These are phyloP conservation scores for Hypoxylon sp. DNA, from an alignment of 2,329 filamentous ascomycete genomes.

Conservation along the genomic window DNA sequence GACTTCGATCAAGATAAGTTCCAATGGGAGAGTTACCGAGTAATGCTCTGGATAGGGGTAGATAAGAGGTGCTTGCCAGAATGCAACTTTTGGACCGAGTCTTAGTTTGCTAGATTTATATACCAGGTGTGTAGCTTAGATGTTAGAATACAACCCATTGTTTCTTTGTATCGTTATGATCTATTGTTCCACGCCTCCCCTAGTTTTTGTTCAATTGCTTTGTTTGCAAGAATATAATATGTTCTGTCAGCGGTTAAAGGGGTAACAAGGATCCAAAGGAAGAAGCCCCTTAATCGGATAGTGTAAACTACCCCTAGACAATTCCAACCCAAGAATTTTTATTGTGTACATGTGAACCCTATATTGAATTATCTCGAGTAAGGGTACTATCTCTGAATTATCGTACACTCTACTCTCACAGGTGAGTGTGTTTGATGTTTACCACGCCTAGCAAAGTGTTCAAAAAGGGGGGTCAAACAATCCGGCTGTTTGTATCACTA, in stretches of 20 bases:
- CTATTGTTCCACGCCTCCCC: not conserved
- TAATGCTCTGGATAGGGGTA: constrained; percentile 1
- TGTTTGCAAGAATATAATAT: not conserved
- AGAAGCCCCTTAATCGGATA: not conserved
- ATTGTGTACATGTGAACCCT: not conserved
- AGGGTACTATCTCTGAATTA: not conserved
- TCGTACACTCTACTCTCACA: not conserved
- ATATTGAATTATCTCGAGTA: not conserved
- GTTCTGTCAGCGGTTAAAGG: not conserved
- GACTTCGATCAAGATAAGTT: not conserved
- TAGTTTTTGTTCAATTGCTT: not conserved
- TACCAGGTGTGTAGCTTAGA: not conserved
- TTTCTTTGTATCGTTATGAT: not conserved
- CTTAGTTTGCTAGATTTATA: constrained; percentile 9
- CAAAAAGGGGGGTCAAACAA: not conserved
- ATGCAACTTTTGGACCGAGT: not conserved
- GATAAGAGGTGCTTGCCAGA: not conserved
- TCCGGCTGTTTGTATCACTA: not conserved
- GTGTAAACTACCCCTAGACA: not conserved
- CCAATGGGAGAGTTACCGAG: constrained; percentile 5
- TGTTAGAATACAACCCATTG: not conserved
- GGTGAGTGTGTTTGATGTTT: not conserved
- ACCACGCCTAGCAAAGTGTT: not conserved
- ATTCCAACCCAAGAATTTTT: not conserved
- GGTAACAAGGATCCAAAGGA: not conserved